These are phyloP conservation scores for Monoraphidium neglectum DNA, from an alignment of 139 green algal genomes.

Conservation along the genomic window DNA sequence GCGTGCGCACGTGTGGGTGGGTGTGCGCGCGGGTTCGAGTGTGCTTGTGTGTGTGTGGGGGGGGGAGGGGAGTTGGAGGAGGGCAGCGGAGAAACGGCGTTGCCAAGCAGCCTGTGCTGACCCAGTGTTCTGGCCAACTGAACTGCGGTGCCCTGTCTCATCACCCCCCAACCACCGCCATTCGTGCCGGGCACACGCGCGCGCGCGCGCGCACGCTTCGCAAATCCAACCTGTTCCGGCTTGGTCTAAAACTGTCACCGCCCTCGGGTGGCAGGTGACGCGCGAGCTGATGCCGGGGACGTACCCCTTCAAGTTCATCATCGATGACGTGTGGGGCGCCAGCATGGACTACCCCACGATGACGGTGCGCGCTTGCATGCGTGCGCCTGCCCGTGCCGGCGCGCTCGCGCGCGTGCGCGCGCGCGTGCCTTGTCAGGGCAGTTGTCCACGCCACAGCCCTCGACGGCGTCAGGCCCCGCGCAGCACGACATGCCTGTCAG, in stretches of 20 bases:
- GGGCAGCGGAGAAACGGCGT: too few species aligned
- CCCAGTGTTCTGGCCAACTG: neutral
- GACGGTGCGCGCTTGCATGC: neutral
- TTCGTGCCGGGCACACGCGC: too few species aligned
- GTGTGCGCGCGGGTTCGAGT: neutral
- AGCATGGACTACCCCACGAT: slow-evolving; percentile 72
- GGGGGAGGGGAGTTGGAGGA: too few species aligned
- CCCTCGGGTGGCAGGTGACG: neutral
- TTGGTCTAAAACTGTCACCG: neutral
- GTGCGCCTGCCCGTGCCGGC: too few species aligned
- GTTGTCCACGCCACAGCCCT: too few species aligned
- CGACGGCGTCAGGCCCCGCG: too few species aligned
- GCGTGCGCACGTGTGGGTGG: slow-evolving; percentile 4
- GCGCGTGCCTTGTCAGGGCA: neutral
- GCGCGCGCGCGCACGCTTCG: too few species aligned
- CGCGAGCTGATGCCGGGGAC: slow-evolving; percentile 28
- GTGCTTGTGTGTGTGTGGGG: too few species aligned
- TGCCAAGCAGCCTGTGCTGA: too few species aligned
- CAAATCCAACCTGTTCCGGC: neutral
- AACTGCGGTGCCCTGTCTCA: neutral
- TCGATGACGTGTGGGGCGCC: slow-evolving; percentile 88
- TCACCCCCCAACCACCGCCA: neutral
- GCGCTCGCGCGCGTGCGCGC: too few species aligned
- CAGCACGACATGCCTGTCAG: too few species aligned
- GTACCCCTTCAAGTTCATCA: slow-evolving; percentile 94